A percentile compares a stretch with the other conserved stretches of the same genome.
phyloP scores from a whole-genome alignment of 2,329 filamentous ascomycete species.

The Epichloe baconii region DNA sequence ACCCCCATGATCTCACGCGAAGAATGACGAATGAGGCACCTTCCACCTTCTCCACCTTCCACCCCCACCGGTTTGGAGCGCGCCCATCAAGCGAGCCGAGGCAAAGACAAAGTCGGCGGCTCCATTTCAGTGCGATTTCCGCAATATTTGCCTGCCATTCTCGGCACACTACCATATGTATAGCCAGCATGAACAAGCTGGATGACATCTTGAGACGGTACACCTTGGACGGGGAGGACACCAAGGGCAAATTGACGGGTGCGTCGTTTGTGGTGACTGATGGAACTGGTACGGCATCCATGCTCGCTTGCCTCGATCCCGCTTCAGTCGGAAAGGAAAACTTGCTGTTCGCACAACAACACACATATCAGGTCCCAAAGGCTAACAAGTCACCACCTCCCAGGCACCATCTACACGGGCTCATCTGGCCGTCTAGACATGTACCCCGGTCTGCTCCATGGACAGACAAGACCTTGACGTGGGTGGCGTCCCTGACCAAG shows the following conservation, averaged over 20 bases:
- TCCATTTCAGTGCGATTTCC: too few relatives aligned
- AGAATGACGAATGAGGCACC: too few relatives aligned
- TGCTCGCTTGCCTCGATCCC: neutral
- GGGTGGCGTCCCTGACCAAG: conserved; percentile 31
- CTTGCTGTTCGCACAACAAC: neutral
- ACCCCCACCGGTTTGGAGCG: too few relatives aligned
- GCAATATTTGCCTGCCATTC: too few relatives aligned
- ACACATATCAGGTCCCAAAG: neutral
- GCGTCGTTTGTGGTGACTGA: conserved; percentile 23
- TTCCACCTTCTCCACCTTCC: too few relatives aligned
- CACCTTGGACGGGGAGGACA: conserved; percentile 16
- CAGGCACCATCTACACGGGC: conserved; percentile 23
- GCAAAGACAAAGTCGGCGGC: too few relatives aligned
- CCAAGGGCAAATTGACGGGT: conserved; percentile 21
- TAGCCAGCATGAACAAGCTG: conserved; percentile 15
- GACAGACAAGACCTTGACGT: conserved; percentile 20
- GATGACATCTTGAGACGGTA: conserved; percentile 18
- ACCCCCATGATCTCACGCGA: too few relatives aligned
- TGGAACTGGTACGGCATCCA: conserved; percentile 15
- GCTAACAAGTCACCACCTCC: too few relatives aligned
- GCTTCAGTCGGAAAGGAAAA: neutral
- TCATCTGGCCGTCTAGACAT: conserved; percentile 23
- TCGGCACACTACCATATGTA: too few relatives aligned
- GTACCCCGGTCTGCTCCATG: conserved; percentile 18
- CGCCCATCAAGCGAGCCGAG: too few relatives aligned